Percentiles rank a stretch among this genome's conserved stretches.
Conservation (phyloP, 176 grass and related monocot species). For the Themeda triandra region DNA sequence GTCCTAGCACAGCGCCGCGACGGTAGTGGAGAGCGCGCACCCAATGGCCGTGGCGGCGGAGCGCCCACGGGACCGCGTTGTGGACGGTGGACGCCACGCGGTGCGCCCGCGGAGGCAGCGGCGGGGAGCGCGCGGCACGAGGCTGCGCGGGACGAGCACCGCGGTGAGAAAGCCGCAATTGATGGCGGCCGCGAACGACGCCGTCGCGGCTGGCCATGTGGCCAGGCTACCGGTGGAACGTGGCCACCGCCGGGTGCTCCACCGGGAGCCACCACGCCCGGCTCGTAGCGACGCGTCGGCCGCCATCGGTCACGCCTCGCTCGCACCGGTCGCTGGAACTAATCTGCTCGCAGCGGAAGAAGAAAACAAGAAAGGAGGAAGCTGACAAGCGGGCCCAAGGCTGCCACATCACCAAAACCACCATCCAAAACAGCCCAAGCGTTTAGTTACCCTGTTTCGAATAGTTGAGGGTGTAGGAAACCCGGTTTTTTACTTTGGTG, state of each 20-base stretch:
- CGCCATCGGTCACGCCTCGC: slow-evolving; percentile 32
- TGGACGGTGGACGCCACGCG: slow-evolving; percentile 51
- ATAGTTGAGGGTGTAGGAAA: no score
- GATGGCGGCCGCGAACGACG: slow-evolving; percentile 49
- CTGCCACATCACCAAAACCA: no score
- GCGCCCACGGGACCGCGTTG: slow-evolving; percentile 57
- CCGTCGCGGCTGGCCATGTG: slow-evolving; percentile 48
- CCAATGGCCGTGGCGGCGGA: slow-evolving; percentile 70
- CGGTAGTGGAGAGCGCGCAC: slow-evolving; percentile 56
- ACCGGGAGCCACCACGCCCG: slow-evolving; percentile 58
- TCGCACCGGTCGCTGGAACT: no score
- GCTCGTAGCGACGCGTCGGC: slow-evolving; percentile 16
- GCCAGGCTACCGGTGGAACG: slow-evolving; percentile 63
- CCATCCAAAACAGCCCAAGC: no score
- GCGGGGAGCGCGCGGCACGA: slow-evolving; percentile 45
- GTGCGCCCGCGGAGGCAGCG: slow-evolving; percentile 24
- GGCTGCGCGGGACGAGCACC: slow-evolving; percentile 56
- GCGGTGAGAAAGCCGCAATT: slow-evolving; percentile 63
- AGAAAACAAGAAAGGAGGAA: no score
- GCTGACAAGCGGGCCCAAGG: no score
- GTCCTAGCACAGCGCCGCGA: slow-evolving; percentile 17
- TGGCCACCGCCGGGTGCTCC: slow-evolving; percentile 60
- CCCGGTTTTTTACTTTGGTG: no score
- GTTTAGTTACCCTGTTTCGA: no score
- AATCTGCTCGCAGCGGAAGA: no score